These are phyloP conservation scores for Arthrobotrys conoides DNA, from an alignment of 2,329 filamentous ascomycete species.

Conservation along the genomic window DNA sequence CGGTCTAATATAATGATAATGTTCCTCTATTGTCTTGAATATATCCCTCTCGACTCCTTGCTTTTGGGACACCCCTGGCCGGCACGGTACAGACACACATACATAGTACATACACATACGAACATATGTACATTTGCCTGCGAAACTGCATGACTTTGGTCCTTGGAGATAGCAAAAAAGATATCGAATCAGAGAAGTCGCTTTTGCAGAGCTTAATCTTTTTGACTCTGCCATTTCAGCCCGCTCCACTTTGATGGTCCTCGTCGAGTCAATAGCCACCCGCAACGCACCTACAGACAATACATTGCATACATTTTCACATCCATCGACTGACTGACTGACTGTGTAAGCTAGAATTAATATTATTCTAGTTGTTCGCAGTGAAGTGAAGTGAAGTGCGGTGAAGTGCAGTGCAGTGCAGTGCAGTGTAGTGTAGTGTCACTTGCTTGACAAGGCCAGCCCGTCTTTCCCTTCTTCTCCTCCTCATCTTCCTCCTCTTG, in stretches of 20 bases:
- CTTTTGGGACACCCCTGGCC: slow-evolving; percentile 47
- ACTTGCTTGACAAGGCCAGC: slow-evolving; percentile 34
- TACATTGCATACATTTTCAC: neutral
- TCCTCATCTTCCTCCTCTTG: slow-evolving; percentile 17
- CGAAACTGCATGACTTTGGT: slow-evolving; percentile 25
- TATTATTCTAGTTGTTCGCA: no score
- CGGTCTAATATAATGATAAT: slow-evolving; percentile 49
- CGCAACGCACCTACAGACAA: slow-evolving; percentile 32
- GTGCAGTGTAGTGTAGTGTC: slow-evolving; percentile 15
- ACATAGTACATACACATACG: neutral
- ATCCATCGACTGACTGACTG: neutral
- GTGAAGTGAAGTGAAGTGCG: slow-evolving; percentile 9
- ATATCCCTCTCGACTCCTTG: slow-evolving; percentile 57
- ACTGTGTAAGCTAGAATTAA: neutral
- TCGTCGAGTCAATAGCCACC: slow-evolving; percentile 44
- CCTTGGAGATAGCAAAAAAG: slow-evolving; percentile 37
- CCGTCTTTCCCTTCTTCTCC: slow-evolving; percentile 23
- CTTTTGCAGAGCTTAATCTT: slow-evolving; percentile 23
- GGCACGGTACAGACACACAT: slow-evolving; percentile 38
- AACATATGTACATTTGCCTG: slow-evolving; percentile 34
- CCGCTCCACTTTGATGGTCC: slow-evolving; percentile 30
- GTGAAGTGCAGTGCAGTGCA: no score
- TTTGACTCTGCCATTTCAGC: slow-evolving; percentile 28
- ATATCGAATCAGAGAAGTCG: slow-evolving; percentile 40
- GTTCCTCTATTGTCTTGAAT: slow-evolving; percentile 35